phyloP scores from a whole-genome alignment of 106 monocot genomes.

The Phalaenopsis equestris region DNA sequence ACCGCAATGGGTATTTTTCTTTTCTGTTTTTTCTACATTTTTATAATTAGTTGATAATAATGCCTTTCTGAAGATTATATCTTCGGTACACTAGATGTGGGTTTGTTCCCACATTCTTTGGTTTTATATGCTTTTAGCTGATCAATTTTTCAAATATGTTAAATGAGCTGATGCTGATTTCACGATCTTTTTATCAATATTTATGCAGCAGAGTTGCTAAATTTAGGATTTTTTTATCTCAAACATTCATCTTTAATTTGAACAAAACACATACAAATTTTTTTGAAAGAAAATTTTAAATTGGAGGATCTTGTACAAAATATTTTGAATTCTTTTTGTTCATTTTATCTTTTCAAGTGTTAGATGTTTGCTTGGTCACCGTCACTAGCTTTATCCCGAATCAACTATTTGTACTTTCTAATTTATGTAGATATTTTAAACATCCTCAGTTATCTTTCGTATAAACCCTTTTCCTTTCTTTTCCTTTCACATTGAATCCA shows the following conservation, averaged over 20 bases:
- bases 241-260: not conserved
- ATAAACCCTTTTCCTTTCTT: too few species aligned
- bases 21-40: constrained; percentile 4
- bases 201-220: not conserved
- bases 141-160: not conserved
- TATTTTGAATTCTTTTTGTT: not conserved
- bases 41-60: not conserved
- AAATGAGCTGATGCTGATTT: not conserved
- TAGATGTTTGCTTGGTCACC: too few species aligned
- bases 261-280: not conserved
- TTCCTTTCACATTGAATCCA: too few species aligned
- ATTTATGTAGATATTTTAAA: too few species aligned
- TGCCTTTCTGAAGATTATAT: not conserved
- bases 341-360: too few species aligned
- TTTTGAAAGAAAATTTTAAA: not conserved
- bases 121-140: not conserved
- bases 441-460: too few species aligned
- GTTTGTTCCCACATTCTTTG: not conserved
- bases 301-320: not conserved
- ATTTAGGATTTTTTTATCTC: not conserved
- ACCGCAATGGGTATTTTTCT: constrained; percentile 80
- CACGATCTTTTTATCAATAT: not conserved
- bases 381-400: too few species aligned
- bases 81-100: not conserved
- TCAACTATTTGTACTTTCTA: too few species aligned